Conservation (phyloP, 306 rosid species). For the Fragaria vesca region DNA sequence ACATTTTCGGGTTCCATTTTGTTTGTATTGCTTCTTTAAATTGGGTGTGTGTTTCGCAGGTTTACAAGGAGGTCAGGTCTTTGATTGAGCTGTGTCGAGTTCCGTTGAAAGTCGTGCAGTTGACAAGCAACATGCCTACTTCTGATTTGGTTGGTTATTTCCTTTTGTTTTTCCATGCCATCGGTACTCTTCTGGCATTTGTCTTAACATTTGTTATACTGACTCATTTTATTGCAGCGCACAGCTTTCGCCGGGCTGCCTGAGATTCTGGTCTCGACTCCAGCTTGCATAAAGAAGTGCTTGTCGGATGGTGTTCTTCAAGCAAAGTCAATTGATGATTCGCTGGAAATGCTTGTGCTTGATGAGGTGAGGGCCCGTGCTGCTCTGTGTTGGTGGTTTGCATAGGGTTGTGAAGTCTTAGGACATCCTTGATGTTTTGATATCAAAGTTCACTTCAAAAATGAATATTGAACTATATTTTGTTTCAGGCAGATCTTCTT, state of each 20-base stretch:
- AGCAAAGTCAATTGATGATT: conserved; percentile 47
- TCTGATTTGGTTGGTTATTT: conserved; percentile 70
- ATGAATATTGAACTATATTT: conserved; percentile 17
- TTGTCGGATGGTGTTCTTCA: conserved; percentile 60
- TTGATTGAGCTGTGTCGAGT: conserved; percentile 72
- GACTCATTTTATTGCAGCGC: conserved; percentile 40
- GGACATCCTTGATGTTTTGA: not conserved
- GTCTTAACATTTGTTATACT: not conserved
- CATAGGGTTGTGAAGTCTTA: not conserved
- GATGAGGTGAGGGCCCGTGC: conserved; percentile 65
- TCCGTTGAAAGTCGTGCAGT: conserved; percentile 75
- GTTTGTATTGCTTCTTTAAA: not conserved
- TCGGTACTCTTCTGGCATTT: not conserved
- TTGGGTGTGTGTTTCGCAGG: conserved; percentile 33
- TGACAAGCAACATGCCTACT: conserved; percentile 68
- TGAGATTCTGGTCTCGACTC: conserved; percentile 84
- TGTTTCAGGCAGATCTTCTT: conserved; percentile 92
- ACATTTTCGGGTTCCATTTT: not conserved
- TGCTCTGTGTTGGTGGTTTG: not conserved
- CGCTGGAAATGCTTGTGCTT: conserved; percentile 88
- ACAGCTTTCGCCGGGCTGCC: conserved; percentile 75
- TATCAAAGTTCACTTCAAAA: not conserved
- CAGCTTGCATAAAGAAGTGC: conserved; percentile 83
- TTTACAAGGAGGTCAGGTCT: conserved; percentile 58
- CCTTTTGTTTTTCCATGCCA: not conserved